A percentile compares a stretch with the other conserved stretches of the same genome.
These are phyloP conservation scores for Stachybotrys chartarum DNA, from an alignment of 2,329 filamentous ascomycete species.

Conservation along the genomic window DNA sequence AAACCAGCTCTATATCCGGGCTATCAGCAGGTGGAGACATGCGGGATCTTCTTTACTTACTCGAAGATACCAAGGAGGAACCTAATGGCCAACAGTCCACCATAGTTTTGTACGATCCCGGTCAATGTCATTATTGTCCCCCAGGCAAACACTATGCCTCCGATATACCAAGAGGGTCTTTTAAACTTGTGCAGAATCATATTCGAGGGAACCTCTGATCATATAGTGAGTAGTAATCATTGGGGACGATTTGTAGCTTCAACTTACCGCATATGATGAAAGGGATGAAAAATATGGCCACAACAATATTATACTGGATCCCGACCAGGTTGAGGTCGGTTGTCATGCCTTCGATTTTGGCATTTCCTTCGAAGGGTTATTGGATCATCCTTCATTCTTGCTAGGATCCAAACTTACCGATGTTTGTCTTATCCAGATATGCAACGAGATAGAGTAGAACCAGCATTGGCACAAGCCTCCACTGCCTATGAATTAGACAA, in stretches of 20 bases:
- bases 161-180: constrained; percentile 33
- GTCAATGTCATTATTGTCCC: constrained; percentile 29
- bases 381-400: constrained; percentile 40
- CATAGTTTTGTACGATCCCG: constrained; percentile 29
- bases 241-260: too few relatives aligned
- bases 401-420: constrained; percentile 40
- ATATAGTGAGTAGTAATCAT: too few relatives aligned
- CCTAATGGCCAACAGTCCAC: constrained; percentile 29
- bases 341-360: constrained; percentile 36
- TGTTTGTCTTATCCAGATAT: constrained; percentile 47
- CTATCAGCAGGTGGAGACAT: background rate
- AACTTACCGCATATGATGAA: constrained; percentile 44
- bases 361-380: too few relatives aligned
- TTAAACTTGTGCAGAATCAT: constrained; percentile 27
- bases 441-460: constrained; percentile 45
- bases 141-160: constrained; percentile 23
- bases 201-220: constrained; percentile 26
- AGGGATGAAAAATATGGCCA: constrained; percentile 53
- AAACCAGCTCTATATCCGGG: constrained; percentile 21
- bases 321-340: constrained; percentile 37
- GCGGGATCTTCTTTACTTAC: constrained; percentile 7
- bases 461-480: constrained; percentile 37
- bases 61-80: constrained; percentile 33
- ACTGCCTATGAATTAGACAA: background rate
- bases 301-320: constrained; percentile 50